Evolutionary conservation across 805 yeast genomes (phyloP), one percentile per base, ranked within the genome.

Genomic region (Priceomyces carsonii): DNA sequence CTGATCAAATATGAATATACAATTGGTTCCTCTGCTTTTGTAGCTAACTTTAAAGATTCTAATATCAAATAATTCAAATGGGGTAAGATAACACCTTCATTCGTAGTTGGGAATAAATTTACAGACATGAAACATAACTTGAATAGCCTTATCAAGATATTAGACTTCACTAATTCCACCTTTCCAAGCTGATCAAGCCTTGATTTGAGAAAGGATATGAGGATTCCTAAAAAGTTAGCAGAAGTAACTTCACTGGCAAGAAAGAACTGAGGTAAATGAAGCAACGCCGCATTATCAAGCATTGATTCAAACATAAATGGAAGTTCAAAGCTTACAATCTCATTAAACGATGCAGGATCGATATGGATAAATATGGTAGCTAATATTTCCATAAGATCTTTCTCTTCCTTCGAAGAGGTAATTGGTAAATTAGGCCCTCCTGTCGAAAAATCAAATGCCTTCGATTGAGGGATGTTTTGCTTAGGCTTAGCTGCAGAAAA

Each of bases 51-150:
- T 55, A 93, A 67, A 0, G 95, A 85, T 38, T 85, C 82, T 44
- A 93, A 65, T 21, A 93, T 89, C 49, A 95, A 67, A 40, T 84
- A 80, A 53, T 86, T 84, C 51, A 93, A 71, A 53, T 93, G 95
- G 1, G 97, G 97, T 28, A 90, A 66, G 6, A 93, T 73, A 5
- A 93, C 96, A 39, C 78, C 69, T 60, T 95, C 99, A 54, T 93
- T 95, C 3, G 84, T 77, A 3, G 79, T 66, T 0, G 98, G 97
- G 56, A 89, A 91, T 32, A 91, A 66, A 49, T 88, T 91, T 3
- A 93, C 97, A 3, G 96, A 89, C 95, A 91, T 88, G 61, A 93
- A 91, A 48, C 96, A 88, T 25, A 93, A 67, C 59, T 90, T 91
- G 77, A 89, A 93, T 26, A 95, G 66, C 39, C 97, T 70, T 15